Conservation (phyloP, 129 eudicot species). For the Rutidosis leptorrhynchoides region DNA sequence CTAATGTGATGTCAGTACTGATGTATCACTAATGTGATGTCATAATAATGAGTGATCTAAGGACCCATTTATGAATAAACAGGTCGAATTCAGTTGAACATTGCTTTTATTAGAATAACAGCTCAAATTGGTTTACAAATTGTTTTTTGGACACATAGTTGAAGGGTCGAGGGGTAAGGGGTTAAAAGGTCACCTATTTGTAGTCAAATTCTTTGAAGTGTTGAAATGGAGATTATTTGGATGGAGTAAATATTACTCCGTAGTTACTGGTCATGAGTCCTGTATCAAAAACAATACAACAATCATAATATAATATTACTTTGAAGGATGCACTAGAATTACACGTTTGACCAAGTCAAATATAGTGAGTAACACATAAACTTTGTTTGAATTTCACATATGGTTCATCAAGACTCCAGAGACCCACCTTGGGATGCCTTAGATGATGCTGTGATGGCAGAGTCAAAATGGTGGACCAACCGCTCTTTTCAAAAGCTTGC, state of each 20-base stretch:
- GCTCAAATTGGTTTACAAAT: too few relatives aligned
- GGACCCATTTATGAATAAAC: neutral
- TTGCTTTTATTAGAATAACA: neutral
- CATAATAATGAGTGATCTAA: too few relatives aligned
- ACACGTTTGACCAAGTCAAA: slow-evolving; percentile 8
- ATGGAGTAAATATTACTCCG: neutral
- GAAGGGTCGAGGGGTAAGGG: neutral
- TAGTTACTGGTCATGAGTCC: neutral
- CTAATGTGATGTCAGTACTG: too few relatives aligned
- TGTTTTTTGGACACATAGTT: neutral
- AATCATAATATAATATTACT: neutral
- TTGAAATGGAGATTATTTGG: neutral
- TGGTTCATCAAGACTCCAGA: slow-evolving; percentile 55
- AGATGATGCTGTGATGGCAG: slow-evolving; percentile 99
- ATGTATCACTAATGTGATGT: too few relatives aligned
- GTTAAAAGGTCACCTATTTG: neutral
- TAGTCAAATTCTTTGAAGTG: neutral
- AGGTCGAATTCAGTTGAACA: neutral
- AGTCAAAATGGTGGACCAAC: slow-evolving; percentile 76
- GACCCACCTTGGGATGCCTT: slow-evolving; percentile 93
- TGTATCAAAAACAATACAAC: neutral
- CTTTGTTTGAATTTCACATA: slow-evolving; percentile 29
- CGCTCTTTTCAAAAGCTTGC: slow-evolving; percentile 78
- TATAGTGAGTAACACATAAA: too few relatives aligned
- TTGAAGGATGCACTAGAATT: neutral